Percentiles rank a stretch among this genome's conserved stretches.
These are phyloP conservation scores for Pythium guiyangense DNA, from an alignment of 352 stramenopile species.

Conservation along the genomic window DNA sequence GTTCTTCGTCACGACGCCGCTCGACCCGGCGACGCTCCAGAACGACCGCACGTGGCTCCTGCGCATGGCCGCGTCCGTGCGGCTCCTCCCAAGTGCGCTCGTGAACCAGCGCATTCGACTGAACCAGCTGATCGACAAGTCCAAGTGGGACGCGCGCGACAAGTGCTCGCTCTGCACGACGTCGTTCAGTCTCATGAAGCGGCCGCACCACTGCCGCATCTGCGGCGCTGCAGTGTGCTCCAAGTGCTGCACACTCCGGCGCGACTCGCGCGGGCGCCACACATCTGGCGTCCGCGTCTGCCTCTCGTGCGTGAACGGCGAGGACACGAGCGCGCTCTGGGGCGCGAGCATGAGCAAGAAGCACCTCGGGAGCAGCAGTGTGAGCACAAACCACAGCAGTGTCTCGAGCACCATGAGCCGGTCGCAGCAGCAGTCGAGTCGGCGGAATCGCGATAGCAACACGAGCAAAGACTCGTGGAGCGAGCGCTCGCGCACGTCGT, in stretches of 20 bases:
- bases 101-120: conserved; percentile 67
- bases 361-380: conserved; percentile 11
- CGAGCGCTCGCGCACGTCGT: conserved; percentile 16
- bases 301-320: conserved; percentile 66
- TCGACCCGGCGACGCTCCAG: conserved; percentile 30
- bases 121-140: conserved; percentile 57
- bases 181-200: conserved; percentile 64
- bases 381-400: background rate
- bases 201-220: conserved; percentile 75
- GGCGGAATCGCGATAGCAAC: conserved; percentile 4
- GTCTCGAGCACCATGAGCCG: conserved; percentile 18
- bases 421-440: background rate
- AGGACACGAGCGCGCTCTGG: conserved; percentile 35
- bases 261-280: conserved; percentile 21
- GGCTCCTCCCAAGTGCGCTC: conserved; percentile 56
- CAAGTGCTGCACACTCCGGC: conserved; percentile 66
- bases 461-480: conserved; percentile 23
- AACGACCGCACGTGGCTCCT: conserved; percentile 52
- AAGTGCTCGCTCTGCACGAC: conserved; percentile 59
- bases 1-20: conserved; percentile 62
- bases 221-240: conserved; percentile 69
- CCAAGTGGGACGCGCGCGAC: conserved; percentile 49
- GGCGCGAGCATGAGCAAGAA: conserved; percentile 33
- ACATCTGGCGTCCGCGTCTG: conserved; percentile 48
- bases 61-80: conserved; percentile 46